A percentile compares a stretch with the other conserved stretches of the same genome.
Conservation (phyloP, 805 yeast genomes). For the Tetrapisispora nanseiensis region DNA sequence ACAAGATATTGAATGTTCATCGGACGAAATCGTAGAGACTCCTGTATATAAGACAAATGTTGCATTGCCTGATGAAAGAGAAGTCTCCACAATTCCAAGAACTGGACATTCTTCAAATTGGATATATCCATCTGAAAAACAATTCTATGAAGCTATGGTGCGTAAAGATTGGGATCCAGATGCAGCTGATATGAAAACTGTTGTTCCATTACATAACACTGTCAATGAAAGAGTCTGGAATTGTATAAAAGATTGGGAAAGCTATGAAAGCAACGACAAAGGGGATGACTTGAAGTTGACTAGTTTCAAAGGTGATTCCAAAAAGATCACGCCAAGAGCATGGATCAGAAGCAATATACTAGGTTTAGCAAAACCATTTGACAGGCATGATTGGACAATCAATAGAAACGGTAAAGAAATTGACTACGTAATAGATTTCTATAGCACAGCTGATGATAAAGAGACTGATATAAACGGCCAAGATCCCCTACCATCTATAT, state of each 20-base stretch:
- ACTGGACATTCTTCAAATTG: slow-evolving; percentile 62
- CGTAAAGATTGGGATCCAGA: slow-evolving; percentile 83
- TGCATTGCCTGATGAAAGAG: slow-evolving; percentile 60
- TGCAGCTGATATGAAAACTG: slow-evolving; percentile 73
- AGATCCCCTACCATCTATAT: slow-evolving; percentile 36
- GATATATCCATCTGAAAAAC: slow-evolving; percentile 94
- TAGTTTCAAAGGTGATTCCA: slow-evolving; percentile 82
- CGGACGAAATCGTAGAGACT: slow-evolving; percentile 30
- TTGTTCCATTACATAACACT: slow-evolving; percentile 88
- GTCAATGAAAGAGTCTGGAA: slow-evolving; percentile 92
- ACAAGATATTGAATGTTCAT: slow-evolving; percentile 35
- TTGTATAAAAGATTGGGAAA: slow-evolving; percentile 78
- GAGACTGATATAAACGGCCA: slow-evolving; percentile 25
- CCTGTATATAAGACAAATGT: slow-evolving; percentile 31
- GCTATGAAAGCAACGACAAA: slow-evolving; percentile 40
- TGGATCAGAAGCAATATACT: slow-evolving; percentile 47
- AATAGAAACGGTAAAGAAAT: slow-evolving; percentile 74
- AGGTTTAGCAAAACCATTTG: slow-evolving; percentile 78
- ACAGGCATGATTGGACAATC: slow-evolving; percentile 91
- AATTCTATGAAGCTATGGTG: slow-evolving; percentile 88
- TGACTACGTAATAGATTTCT: slow-evolving; percentile 91
- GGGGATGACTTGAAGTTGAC: slow-evolving; percentile 85
- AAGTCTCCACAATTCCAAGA: slow-evolving; percentile 73
- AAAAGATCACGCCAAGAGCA: slow-evolving; percentile 82
- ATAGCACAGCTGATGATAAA: slow-evolving; percentile 32